A percentile compares a stretch with the other conserved stretches of the same genome.
phyloP scores from a whole-genome alignment of 2,329 filamentous ascomycete genomes.

The Huntiella moniliformis region DNA sequence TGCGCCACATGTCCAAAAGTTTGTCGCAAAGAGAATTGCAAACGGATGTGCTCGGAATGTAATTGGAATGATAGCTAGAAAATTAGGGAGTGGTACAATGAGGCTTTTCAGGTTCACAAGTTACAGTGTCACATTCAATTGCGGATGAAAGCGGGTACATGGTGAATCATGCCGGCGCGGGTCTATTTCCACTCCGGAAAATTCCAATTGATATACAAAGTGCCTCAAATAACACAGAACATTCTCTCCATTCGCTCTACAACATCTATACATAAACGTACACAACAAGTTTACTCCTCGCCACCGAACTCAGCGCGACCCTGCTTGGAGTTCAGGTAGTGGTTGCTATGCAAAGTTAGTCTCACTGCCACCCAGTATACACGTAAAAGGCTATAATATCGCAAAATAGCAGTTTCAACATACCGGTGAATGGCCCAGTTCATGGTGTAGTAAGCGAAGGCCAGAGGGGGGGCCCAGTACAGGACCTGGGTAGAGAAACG shows the following conservation, averaged over 20 bases:
- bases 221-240: constrained; percentile 6
- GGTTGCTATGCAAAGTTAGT: constrained; percentile 35
- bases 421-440: constrained; percentile 85
- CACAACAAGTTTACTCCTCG: constrained; percentile 14
- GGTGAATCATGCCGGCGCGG: constrained; percentile 7
- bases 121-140: background rate
- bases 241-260: constrained; percentile 1
- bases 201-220: constrained; percentile 12
- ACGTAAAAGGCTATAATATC: background rate
- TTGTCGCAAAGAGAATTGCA: background rate
- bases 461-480: constrained; percentile 66
- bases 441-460: constrained; percentile 66
- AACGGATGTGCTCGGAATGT: too few species aligned
- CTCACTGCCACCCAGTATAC: background rate
- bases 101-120: too few species aligned
- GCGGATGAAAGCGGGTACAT: background rate
- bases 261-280: background rate
- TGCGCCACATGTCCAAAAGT: background rate
- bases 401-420: constrained; percentile 15
- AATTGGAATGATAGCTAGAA: too few species aligned
- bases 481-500: constrained; percentile 72
- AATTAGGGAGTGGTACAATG: too few species aligned
- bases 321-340: constrained; percentile 65
- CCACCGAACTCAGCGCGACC: constrained; percentile 39
- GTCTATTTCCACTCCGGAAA: constrained; percentile 8